Percentiles rank a stretch among this genome's conserved stretches.
Evolutionary conservation across 2,329 filamentous ascomycete species (phyloP).

Genomic region (Endocalyx cinctus): DNA sequence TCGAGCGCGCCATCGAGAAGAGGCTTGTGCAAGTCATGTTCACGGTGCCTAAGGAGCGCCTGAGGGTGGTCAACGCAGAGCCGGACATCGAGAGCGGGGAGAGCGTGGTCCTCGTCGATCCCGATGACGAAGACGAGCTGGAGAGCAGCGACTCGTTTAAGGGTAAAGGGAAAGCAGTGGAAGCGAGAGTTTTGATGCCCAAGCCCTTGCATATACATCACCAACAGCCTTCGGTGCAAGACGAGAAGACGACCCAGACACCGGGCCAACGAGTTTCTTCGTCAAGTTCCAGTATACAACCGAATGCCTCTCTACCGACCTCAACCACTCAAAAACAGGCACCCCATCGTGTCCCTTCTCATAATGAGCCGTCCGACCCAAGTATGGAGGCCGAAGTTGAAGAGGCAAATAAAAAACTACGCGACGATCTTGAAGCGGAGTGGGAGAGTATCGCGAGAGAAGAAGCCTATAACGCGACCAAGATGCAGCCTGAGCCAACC

Average conservation of each 20-base stretch:
- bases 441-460: slow-evolving; percentile 13
- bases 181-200: no score
- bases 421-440: slow-evolving; percentile 18
- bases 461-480: slow-evolving; percentile 2
- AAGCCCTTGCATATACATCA: no score
- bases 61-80: slow-evolving; percentile 86
- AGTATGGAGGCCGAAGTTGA: slow-evolving; percentile 2
- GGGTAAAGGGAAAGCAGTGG: neutral
- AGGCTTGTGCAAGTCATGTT: slow-evolving; percentile 82
- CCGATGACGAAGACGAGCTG: slow-evolving; percentile 12
- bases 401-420: slow-evolving; percentile 15
- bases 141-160: neutral
- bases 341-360: no score
- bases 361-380: no score
- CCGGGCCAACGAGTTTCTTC: no score
- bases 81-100: slow-evolving; percentile 40
- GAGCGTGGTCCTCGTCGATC: slow-evolving; percentile 39
- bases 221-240: no score
- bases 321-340: no score
- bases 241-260: no score
- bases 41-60: slow-evolving; percentile 79
- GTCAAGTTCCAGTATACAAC: no score
- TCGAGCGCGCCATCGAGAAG: slow-evolving; percentile 67
- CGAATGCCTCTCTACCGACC: no score
- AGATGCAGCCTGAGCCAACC: no score